Conservation (phyloP, 306 rosid genomes). For the Trifolium subterraneum region DNA sequence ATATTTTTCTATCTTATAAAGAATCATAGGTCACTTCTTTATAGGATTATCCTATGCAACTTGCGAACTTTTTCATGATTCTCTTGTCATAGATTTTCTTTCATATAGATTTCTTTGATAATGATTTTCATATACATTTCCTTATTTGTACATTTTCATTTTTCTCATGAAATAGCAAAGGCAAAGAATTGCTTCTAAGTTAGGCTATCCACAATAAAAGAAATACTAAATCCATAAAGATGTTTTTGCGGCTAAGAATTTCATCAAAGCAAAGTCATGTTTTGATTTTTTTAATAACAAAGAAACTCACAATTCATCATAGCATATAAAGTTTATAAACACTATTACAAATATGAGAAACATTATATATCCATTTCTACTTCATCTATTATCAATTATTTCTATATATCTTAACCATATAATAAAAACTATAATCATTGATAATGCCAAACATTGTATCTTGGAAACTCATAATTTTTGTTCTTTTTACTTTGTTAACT, state of each 20-base stretch:
- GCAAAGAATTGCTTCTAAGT: constrained; percentile 78
- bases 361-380: constrained; percentile 2
- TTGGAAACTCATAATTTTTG: constrained; percentile 33
- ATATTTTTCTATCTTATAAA: constrained; percentile 20
- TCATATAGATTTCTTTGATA: constrained; percentile 11
- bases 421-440: constrained; percentile 19
- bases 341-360: constrained; percentile 41
- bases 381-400: background rate
- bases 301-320: constrained; percentile 23
- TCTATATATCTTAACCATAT: background rate
- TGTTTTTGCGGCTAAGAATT: constrained; percentile 46
- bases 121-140: constrained; percentile 38
- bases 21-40: constrained; percentile 51
- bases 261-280: constrained; percentile 52
- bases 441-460: constrained; percentile 41
- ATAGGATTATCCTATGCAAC: constrained; percentile 49
- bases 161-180: constrained; percentile 49
- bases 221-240: constrained; percentile 71
- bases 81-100: constrained; percentile 21
- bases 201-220: constrained; percentile 64
- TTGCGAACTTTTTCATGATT: constrained; percentile 36
- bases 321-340: constrained; percentile 22
- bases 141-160: constrained; percentile 41
- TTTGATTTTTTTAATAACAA: constrained; percentile 48
- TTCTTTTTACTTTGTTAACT: constrained; percentile 38